Evolutionary conservation across 139 green algal species (phyloP).

Genomic region (Picochlorum sp.): DNA sequence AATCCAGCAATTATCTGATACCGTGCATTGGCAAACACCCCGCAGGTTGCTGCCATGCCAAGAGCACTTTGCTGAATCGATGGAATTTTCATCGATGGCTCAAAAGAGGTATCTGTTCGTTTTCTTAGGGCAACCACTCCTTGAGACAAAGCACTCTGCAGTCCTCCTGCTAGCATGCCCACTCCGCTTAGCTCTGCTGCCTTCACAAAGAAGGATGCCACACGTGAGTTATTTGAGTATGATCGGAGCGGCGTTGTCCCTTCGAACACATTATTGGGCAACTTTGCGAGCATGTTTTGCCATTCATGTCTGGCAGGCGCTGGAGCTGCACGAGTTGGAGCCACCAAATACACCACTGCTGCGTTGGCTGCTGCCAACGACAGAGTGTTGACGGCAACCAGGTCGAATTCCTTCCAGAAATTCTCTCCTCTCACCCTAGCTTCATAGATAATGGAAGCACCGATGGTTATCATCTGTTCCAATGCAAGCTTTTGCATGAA

Average conservation of each 20-base stretch:
- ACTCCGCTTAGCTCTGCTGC: constrained; percentile 78
- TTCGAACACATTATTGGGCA: constrained; percentile 81
- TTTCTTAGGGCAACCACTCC: constrained; percentile 29
- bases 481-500: constrained; percentile 89
- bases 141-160: constrained; percentile 19
- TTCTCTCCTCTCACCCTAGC: constrained; percentile 40
- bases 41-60: constrained; percentile 70
- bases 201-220: constrained; percentile 65
- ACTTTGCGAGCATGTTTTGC: constrained; percentile 57
- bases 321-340: constrained; percentile 63
- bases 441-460: constrained; percentile 65
- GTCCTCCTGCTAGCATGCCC: constrained; percentile 50
- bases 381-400: constrained; percentile 77
- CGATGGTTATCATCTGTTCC: constrained; percentile 73
- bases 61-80: constrained; percentile 34
- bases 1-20: constrained; percentile 88
- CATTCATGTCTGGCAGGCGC: constrained; percentile 40
- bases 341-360: constrained; percentile 74
- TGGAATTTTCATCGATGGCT: constrained; percentile 66
- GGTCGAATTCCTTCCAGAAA: constrained; percentile 76
- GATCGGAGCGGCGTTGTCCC: constrained; percentile 60
- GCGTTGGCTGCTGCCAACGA: constrained; percentile 66
- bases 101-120: constrained; percentile 42
- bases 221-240: constrained; percentile 54
- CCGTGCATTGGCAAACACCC: constrained; percentile 71